phyloP scores from a whole-genome alignment of 2,329 filamentous ascomycete genomes.

The Hypoxylon rubiginosum region DNA sequence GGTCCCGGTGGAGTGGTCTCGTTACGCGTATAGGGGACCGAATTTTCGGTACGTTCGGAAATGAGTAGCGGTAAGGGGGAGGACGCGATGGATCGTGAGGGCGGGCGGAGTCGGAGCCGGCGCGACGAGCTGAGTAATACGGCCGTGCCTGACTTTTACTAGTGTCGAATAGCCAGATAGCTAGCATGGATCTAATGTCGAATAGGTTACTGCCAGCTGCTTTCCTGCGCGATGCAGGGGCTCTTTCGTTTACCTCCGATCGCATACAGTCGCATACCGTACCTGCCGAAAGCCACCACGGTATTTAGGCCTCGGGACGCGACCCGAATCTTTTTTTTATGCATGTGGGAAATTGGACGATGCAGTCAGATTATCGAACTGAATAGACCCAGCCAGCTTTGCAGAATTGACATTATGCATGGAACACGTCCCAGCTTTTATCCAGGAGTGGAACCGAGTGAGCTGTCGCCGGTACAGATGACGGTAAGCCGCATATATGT shows the following conservation, averaged over 20 bases:
- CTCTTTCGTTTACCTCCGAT: background rate
- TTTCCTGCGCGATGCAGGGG: background rate
- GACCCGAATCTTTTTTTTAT: background rate
- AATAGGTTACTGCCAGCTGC: slow-evolving; percentile 4
- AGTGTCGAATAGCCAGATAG: slow-evolving; percentile 21
- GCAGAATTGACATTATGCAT: background rate
- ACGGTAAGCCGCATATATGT: too few relatives aligned
- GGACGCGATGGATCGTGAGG: slow-evolving; percentile 22
- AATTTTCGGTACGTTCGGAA: background rate
- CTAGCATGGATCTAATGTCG: slow-evolving; percentile 10
- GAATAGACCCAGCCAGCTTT: background rate
- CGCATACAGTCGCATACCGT: too few relatives aligned
- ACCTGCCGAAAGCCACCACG: background rate
- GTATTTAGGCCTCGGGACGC: background rate
- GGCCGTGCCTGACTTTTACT: slow-evolving; percentile 27
- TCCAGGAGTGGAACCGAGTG: background rate
- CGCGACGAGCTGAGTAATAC: slow-evolving; percentile 22
- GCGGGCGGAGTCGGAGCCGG: slow-evolving; percentile 26
- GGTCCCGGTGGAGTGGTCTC: background rate
- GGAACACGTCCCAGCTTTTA: background rate
- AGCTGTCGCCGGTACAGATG: too few relatives aligned
- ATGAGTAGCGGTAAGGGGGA: background rate
- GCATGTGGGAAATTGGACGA: background rate
- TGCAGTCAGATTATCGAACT: slow-evolving; percentile 3
- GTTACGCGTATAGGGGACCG: background rate